Percentiles rank a stretch among this genome's conserved stretches.
Conservation (phyloP, 2,329 filamentous ascomycete genomes). For the Thelonectria blattea region DNA sequence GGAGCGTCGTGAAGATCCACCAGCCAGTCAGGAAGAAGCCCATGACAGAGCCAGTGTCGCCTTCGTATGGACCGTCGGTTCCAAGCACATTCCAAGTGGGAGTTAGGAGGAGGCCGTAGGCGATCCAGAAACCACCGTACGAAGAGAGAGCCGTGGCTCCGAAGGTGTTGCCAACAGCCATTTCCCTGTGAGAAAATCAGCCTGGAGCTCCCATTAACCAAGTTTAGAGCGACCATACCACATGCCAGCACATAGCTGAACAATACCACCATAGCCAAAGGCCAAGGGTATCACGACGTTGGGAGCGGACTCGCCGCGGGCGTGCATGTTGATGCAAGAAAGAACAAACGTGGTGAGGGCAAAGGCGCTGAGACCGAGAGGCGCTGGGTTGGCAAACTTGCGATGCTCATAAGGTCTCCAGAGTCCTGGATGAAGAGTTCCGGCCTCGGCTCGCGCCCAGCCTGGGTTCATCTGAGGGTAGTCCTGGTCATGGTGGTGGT, state of each 20-base stretch:
- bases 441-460: constrained; percentile 63
- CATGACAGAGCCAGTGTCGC: constrained; percentile 61
- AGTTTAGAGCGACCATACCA: constrained; percentile 63
- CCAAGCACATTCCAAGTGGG: constrained; percentile 67
- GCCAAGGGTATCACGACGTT: constrained; percentile 73
- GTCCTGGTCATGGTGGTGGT: constrained; percentile 38
- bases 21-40: constrained; percentile 79
- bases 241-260: constrained; percentile 84
- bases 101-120: constrained; percentile 74
- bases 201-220: not conserved
- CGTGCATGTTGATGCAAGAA: constrained; percentile 73
- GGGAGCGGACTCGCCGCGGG: constrained; percentile 63
- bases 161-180: constrained; percentile 87
- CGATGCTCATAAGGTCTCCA: constrained; percentile 69
- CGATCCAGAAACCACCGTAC: constrained; percentile 85
- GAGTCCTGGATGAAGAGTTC: constrained; percentile 74
- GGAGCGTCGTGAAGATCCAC: constrained; percentile 83
- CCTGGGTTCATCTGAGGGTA: constrained; percentile 32
- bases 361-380: constrained; percentile 78
- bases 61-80: constrained; percentile 52
- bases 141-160: constrained; percentile 82
- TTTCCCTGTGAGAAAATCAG: constrained; percentile 65
- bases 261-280: constrained; percentile 74
- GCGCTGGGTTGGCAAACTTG: constrained; percentile 81
- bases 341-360: constrained; percentile 84